These are phyloP conservation scores for Metschnikowia borealis DNA, from an alignment of 805 yeast species.

Conservation along the genomic window DNA sequence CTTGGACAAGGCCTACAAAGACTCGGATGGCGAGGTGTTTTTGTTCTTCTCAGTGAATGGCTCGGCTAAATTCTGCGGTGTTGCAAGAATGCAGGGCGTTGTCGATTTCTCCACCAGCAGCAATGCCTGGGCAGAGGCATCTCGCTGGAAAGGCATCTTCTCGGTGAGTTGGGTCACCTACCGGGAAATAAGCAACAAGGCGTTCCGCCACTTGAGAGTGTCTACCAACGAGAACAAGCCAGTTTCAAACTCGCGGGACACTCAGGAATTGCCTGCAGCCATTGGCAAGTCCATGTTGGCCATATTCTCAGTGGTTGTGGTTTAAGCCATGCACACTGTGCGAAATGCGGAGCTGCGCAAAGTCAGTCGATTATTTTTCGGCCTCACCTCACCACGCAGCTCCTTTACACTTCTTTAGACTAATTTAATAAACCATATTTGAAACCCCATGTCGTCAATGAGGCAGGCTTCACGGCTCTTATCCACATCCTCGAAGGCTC, in stretches of 20 bases:
- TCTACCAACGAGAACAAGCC: slow-evolving; percentile 46
- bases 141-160: slow-evolving; percentile 51
- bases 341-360: slow-evolving; percentile 1
- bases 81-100: slow-evolving; percentile 45
- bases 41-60: slow-evolving; percentile 54
- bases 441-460: background rate
- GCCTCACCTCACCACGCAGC: background rate
- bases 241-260: slow-evolving; percentile 58
- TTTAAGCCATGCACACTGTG: background rate
- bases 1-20: slow-evolving; percentile 41
- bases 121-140: slow-evolving; percentile 44
- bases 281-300: slow-evolving; percentile 47
- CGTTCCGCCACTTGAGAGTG: slow-evolving; percentile 43
- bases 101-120: slow-evolving; percentile 36
- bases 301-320: slow-evolving; percentile 26
- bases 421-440: background rate
- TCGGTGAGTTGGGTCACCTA: slow-evolving; percentile 50
- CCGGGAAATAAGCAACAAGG: slow-evolving; percentile 48
- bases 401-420: too few relatives aligned
- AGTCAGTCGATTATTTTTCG: slow-evolving; percentile 2
- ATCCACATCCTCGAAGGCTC: slow-evolving; percentile 3
- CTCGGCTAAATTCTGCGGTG: slow-evolving; percentile 44
- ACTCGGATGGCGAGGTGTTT: slow-evolving; percentile 32
- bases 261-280: slow-evolving; percentile 52
- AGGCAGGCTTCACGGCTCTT: slow-evolving; percentile 1